Conservation (phyloP, 2,329 filamentous ascomycete genomes). For the Sporothrix inflata region DNA sequence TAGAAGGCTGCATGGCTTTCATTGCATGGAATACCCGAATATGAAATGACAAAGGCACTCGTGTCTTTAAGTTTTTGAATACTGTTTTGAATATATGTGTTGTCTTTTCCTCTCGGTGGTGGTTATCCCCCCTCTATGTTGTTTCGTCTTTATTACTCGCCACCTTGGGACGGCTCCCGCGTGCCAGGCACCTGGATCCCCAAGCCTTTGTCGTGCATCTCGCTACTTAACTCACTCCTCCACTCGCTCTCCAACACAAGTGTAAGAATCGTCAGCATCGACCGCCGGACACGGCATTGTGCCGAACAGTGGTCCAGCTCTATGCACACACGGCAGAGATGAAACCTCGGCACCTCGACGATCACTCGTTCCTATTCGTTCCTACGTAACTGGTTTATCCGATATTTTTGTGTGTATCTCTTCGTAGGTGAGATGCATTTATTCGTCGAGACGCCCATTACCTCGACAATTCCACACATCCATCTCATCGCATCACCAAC, state of each 20-base stretch:
- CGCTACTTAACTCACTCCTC: not conserved
- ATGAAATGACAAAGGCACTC: slow-evolving; percentile 1
- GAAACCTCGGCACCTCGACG: slow-evolving; percentile 17
- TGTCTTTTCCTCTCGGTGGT: too few relatives aligned
- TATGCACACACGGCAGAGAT: slow-evolving; percentile 24
- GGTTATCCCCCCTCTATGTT: too few relatives aligned
- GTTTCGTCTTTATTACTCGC: not conserved
- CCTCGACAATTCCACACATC: not conserved
- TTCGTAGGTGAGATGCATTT: not conserved
- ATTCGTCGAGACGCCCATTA: not conserved
- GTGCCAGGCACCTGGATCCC: slow-evolving; percentile 12
- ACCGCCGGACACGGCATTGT: slow-evolving; percentile 16
- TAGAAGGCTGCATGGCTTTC: slow-evolving; percentile 17
- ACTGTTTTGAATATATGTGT: not conserved
- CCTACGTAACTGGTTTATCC: not conserved
- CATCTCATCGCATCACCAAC: not conserved
- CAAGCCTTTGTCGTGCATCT: not conserved
- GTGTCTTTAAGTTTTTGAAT: slow-evolving; percentile 29
- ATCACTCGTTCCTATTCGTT: not conserved
- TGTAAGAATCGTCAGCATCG: not conserved
- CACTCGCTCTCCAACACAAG: not conserved
- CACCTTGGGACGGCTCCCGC: not conserved
- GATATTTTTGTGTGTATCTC: not conserved
- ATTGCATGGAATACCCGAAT: not conserved
- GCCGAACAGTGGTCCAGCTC: not conserved